phyloP scores from a whole-genome alignment of 495 filamentous ascomycete species.

The Annulohypoxylon maeteangense region DNA sequence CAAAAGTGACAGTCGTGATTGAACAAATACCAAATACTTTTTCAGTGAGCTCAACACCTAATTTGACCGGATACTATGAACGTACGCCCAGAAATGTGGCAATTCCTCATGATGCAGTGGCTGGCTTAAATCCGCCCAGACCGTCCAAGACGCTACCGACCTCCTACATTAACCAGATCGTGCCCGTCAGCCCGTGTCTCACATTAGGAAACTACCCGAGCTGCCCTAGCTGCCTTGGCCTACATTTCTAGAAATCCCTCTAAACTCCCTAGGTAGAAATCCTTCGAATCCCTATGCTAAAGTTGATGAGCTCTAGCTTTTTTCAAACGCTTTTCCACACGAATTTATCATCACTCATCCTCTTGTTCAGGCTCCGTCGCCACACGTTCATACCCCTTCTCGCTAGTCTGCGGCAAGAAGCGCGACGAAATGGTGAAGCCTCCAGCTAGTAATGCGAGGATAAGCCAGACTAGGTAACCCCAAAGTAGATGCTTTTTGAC shows the following conservation, averaged over 20 bases:
- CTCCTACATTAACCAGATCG: background rate
- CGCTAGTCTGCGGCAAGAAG: constrained; percentile 58
- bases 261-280: too few species aligned
- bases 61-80: background rate
- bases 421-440: constrained; percentile 57
- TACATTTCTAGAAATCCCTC: too few species aligned
- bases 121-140: background rate
- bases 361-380: constrained; percentile 9
- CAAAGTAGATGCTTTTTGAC: constrained; percentile 63
- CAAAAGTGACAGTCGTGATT: background rate
- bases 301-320: background rate
- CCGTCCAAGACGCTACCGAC: too few species aligned
- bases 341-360: constrained; percentile 5
- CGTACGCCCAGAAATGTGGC: background rate
- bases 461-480: constrained; percentile 74
- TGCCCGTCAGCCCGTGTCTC: background rate
- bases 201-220: background rate
- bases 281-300: too few species aligned
- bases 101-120: background rate
- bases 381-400: constrained; percentile 33
- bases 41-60: background rate
- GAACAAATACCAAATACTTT: background rate
- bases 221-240: too few species aligned
- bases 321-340: background rate
- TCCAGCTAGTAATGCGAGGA: constrained; percentile 61